Percentiles rank a stretch among this genome's conserved stretches.
Conservation (phyloP, 164 flowering plant genomes). For the Nelumbo lutea region DNA sequence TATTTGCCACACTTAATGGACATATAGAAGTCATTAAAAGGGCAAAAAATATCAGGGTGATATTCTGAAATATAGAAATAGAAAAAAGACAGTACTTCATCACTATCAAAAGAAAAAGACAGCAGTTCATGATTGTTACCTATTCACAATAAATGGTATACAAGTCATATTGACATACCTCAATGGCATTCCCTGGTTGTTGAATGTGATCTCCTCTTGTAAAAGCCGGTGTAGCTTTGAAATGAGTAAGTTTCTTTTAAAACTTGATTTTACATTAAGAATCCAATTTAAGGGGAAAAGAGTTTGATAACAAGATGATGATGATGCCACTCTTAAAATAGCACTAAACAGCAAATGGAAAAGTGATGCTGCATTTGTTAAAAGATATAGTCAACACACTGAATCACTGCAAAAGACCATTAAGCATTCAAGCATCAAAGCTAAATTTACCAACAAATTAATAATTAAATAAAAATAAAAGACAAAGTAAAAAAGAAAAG, state of each 20-base stretch:
- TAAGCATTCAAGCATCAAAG: background rate
- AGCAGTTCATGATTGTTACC: background rate
- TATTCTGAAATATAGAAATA: too few relatives aligned
- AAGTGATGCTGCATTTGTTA: slow-evolving; percentile 32
- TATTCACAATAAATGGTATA: background rate
- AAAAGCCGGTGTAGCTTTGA: slow-evolving; percentile 31
- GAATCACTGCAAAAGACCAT: background rate
- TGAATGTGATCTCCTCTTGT: slow-evolving; percentile 28
- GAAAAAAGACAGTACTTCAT: too few relatives aligned
- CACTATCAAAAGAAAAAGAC: too few relatives aligned
- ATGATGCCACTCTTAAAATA: slow-evolving; percentile 34
- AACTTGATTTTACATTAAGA: slow-evolving; percentile 18
- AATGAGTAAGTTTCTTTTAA: slow-evolving; percentile 19
- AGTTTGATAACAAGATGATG: slow-evolving; percentile 30
- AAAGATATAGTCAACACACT: background rate
- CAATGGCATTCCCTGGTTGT: slow-evolving; percentile 33
- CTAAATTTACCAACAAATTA: background rate
- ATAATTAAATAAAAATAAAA: too few relatives aligned
- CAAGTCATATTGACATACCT: slow-evolving; percentile 34
- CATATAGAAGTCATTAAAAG: too few relatives aligned
- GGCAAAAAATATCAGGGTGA: too few relatives aligned
- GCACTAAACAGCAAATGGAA: slow-evolving; percentile 31
- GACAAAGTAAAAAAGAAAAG: too few relatives aligned
- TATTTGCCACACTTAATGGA: too few relatives aligned
- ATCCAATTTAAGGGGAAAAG: slow-evolving; percentile 15